Base-by-base conservation (phyloP, 371 early-diverging fungal species). In the Rhizopus delemar region DNA sequence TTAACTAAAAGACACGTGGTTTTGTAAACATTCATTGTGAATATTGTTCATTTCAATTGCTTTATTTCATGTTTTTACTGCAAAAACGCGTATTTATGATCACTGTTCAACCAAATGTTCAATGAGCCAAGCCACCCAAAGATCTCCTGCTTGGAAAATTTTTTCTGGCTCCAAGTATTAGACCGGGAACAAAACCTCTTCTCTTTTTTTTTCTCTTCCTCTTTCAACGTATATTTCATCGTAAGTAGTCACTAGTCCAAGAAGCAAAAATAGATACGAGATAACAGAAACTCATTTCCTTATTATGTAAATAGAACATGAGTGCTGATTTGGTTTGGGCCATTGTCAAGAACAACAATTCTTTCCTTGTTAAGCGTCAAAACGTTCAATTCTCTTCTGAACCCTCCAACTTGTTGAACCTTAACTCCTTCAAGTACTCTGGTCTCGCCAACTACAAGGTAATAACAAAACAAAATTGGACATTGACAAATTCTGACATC, bases 281-380 rank as follows among this genome's bases (percentile, higher is more conserved):
- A 22, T 22, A 22, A 22, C 22, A 22, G 2, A 22, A 22, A 22
- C 22, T 22, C 2, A 22, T 22, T 22, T 2, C 22, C 22, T 22
- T 6, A n/a, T n/a, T 12, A 36, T 51, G 9, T 67, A 16, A 32
- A 56, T 66, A 75, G 73, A 76, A 53, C 52, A 80, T 80, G 81
- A 90, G 90, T 68, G 63, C 86, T 65, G 92, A 90, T 64, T 78
- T 92, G 63, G 79, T 83, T 66, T 93, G 95, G 95, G 78, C 85
- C 71, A 77, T 94, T 67, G 82, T 90, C 82, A 90, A 88, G 81
- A 86, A 90, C 83, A 87, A 87, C 83, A 85, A 83, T 82, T 85
- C 88, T 72, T 95, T 89, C 87, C 79, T 95, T 63, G 93, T 93
- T 72, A 92, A 93, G 89, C 86, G 92, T 67, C 80, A 80, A 77